phyloP scores from a whole-genome alignment of 257 asterid genomes.

The Jasminum sambac region DNA sequence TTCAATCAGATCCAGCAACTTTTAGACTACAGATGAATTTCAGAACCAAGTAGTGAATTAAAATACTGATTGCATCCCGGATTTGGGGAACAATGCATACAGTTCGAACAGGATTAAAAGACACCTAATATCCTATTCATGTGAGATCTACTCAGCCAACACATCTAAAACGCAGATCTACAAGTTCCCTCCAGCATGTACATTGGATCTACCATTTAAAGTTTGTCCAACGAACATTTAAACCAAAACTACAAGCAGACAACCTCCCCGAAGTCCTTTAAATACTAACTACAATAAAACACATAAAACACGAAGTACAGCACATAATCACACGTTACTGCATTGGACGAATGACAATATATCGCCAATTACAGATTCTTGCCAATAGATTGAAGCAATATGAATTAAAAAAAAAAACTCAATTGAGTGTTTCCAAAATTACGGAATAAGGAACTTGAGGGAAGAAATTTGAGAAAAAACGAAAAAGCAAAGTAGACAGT shows the following conservation, averaged over 20 bases:
- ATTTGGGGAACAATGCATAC: constrained; percentile 10
- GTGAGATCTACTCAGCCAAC: constrained; percentile 21
- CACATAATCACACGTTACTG: not conserved
- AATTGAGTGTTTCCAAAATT: not conserved
- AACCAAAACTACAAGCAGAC: constrained; percentile 4
- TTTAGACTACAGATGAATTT: not conserved
- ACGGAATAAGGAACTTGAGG: constrained; percentile 6
- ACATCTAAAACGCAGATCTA: constrained; percentile 20
- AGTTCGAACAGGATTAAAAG: constrained; percentile 9
- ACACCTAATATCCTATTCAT: constrained; percentile 16
- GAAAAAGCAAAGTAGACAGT: not conserved
- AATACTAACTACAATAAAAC: too few relatives aligned
- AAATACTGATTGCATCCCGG: constrained; percentile 2
- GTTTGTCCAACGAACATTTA: not conserved
- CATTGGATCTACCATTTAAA: not conserved
- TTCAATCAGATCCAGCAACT: constrained; percentile 19
- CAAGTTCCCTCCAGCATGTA: not conserved
- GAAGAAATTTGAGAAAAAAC: not conserved
- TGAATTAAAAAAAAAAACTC: not conserved
- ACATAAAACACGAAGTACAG: not conserved
- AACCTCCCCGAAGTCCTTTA: constrained; percentile 1
- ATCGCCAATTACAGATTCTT: not conserved
- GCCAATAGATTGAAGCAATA: constrained; percentile 21
- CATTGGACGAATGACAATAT: constrained; percentile 23
- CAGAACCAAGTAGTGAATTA: constrained; percentile 19